Evolutionary conservation across 2,329 filamentous ascomycete genomes (phyloP), one percentile per base, ranked within the genome.

Genomic region (Neofusicoccum kwambonambiense): DNA sequence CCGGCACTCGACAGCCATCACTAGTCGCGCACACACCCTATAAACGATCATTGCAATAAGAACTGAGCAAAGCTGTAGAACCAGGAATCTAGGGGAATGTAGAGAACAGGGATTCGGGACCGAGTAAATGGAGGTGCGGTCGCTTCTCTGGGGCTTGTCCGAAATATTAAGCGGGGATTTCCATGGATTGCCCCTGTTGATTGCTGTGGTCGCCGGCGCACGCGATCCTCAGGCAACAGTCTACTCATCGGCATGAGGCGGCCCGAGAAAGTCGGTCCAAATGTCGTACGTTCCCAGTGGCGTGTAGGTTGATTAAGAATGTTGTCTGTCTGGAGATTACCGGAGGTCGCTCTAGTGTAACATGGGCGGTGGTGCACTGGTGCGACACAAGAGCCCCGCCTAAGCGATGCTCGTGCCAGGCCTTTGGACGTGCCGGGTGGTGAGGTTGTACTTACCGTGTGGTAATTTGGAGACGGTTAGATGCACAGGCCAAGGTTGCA

Each of bases 401-500:
- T 7, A 44, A n/a, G 15, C 15, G 41, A 19, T n/a, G 41, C 13
- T 44, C 41, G 41, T n/a, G 41, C 41, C 3, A 44, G 41, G 41
- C 9, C 19, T 17, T 45, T 42, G 51, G n/a, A 9, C 2, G 13
- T 31, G 27, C 27, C 4, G 22, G 19, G 39, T 9, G 54, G 22
- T 57, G 54, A 34, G 41, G 41, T 31, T 31, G 27, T 31, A 31
- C 27, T 31, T 31, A 31, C 27, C 22, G 22, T 22, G 3, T 47
- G 22, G 56, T 47, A 5, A n/a, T 37, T 17, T 56, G 19, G 12
- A 19, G 22, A 22, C 34, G 34, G 31, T 22, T 8, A 37, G 13
- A 37, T 47, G 56, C 56, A 60, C 56, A 17, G 42, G 41, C 56
- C 42, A 58, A 19, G 27, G 39, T 58, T 58, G 54, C 41, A 58